phyloP scores from a whole-genome alignment of 129 eudicot species.

The Daucus carota region DNA sequence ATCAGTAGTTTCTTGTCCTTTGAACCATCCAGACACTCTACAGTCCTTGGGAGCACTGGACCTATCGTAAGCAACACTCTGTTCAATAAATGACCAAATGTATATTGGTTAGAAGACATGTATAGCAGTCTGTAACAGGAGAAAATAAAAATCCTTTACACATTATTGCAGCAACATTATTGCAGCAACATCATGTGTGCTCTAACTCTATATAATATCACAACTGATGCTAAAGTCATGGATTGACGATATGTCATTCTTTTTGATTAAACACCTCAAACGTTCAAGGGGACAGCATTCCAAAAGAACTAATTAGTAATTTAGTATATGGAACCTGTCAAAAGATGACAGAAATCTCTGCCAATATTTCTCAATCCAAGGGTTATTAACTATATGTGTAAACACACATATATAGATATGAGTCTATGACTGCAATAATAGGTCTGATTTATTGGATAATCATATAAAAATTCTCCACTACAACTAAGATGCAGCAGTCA shows the following conservation, averaged over 20 bases:
- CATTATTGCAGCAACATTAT: not conserved
- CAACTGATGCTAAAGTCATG: not conserved
- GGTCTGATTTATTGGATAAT: not conserved
- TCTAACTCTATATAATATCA: too few relatives aligned
- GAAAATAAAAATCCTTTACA: not conserved
- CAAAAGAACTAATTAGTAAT: not conserved
- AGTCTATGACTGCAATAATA: not conserved
- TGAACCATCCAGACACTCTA: conserved; percentile 66
- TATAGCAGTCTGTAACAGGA: not conserved
- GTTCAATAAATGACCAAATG: conserved; percentile 21
- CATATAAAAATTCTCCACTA: not conserved
- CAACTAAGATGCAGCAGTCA: too few relatives aligned
- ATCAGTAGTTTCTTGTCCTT: conserved; percentile 23
- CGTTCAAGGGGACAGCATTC: not conserved
- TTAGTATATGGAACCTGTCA: not conserved
- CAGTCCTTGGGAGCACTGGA: conserved; percentile 94
- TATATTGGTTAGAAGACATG: conserved; percentile 2
- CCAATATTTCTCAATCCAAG: not conserved
- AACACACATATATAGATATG: not conserved
- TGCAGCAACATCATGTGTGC: not conserved
- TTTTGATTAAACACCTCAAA: not conserved
- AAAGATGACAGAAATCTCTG: not conserved
- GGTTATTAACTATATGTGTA: not conserved
- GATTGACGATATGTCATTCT: not conserved
- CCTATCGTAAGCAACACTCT: conserved; percentile 91